phyloP scores from a whole-genome alignment of 441 rosid genomes.

The Populus tomentosa region DNA sequence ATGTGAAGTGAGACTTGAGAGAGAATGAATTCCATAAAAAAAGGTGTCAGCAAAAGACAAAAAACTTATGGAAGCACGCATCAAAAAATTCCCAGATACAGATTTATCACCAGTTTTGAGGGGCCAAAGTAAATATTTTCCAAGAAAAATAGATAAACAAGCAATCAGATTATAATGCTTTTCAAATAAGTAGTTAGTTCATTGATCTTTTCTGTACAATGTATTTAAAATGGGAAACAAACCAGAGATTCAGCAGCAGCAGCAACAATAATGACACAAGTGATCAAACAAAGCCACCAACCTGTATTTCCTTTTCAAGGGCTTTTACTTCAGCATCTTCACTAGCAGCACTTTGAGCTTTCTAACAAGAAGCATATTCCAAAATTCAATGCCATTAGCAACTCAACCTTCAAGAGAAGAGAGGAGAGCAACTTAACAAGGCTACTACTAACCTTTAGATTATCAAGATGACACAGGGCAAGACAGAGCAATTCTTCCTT shows the following conservation, averaged over 20 bases:
- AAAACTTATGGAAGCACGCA: background rate
- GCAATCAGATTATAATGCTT: background rate
- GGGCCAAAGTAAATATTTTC: background rate
- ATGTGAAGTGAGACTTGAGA: background rate
- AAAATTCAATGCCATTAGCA: constrained; percentile 20
- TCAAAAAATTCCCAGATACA: background rate
- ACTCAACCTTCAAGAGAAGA: background rate
- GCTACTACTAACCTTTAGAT: constrained; percentile 41
- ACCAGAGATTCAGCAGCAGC: background rate
- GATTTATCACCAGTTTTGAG: background rate
- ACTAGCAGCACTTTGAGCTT: constrained; percentile 29
- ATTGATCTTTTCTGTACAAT: background rate
- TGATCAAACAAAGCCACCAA: constrained; percentile 21
- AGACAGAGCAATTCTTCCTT: constrained; percentile 38
- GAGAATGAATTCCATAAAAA: background rate
- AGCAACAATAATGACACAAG: background rate
- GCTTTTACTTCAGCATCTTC: constrained; percentile 33
- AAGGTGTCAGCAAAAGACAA: background rate
- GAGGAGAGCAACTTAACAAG: constrained; percentile 2
- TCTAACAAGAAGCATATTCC: constrained; percentile 34
- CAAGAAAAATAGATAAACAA: background rate
- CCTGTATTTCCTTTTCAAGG: constrained; percentile 57
- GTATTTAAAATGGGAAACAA: background rate
- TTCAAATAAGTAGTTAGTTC: background rate
- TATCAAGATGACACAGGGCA: constrained; percentile 38